Evolutionary conservation across 2,329 filamentous ascomycete species (phyloP).

Genomic region (Sporothrix humicola): DNA sequence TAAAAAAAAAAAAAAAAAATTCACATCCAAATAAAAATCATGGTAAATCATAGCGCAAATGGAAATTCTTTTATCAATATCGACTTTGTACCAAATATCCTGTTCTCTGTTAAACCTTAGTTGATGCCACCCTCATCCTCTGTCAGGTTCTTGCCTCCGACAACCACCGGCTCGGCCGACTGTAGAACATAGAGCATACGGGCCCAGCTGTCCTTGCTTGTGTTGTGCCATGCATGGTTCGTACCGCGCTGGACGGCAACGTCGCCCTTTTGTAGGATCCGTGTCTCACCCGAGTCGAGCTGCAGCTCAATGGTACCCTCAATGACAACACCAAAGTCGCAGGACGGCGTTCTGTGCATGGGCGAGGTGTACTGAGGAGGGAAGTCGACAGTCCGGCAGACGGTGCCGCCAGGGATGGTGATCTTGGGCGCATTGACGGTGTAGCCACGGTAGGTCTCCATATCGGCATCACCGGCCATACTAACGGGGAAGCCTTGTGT

Average conservation of each 20-base stretch:
- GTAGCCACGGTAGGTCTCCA: background rate
- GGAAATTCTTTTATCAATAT: too few species aligned
- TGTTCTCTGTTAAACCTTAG: background rate
- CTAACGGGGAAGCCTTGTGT: background rate
- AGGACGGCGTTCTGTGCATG: constrained; percentile 2
- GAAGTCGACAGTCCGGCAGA: background rate
- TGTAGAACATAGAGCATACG: background rate
- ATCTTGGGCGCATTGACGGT: background rate
- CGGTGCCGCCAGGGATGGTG: background rate
- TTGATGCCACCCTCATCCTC: background rate
- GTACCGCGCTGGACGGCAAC: constrained; percentile 6
- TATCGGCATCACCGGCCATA: background rate
- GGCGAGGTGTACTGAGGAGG: background rate
- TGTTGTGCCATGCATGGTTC: constrained; percentile 1
- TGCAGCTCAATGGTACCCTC: background rate
- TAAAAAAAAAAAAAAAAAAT: too few species aligned
- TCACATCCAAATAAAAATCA: too few species aligned
- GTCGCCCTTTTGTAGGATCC: background rate
- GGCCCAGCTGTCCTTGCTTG: constrained; percentile 2
- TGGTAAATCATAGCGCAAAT: too few species aligned
- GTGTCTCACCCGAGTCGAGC: background rate
- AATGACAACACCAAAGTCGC: background rate
- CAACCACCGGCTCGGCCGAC: background rate
- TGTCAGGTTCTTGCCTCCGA: background rate
- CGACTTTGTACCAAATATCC: too few species aligned